Percentiles rank a stretch among this genome's conserved stretches.
These are phyloP conservation scores for Apiospora rasikravindrae DNA, from an alignment of 2,329 filamentous ascomycete species.

Conservation along the genomic window DNA sequence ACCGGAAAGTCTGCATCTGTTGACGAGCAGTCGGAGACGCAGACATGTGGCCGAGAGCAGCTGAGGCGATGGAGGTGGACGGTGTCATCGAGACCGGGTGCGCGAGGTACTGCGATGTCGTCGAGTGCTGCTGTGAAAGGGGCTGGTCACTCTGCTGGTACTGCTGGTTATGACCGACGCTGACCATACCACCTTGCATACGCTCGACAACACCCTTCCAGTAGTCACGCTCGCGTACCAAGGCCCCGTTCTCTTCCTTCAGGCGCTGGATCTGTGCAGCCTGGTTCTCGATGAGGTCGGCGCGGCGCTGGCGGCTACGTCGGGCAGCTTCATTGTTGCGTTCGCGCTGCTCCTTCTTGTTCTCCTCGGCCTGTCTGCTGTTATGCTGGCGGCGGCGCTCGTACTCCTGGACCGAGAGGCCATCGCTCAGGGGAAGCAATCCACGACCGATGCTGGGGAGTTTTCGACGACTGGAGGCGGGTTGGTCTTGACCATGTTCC, in stretches of 20 bases:
- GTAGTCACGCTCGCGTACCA: slow-evolving; percentile 13
- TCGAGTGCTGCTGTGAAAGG: not conserved
- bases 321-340: slow-evolving; percentile 19
- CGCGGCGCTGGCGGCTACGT: slow-evolving; percentile 11
- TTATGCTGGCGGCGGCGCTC: not conserved
- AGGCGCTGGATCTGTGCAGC: not conserved
- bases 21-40: not conserved
- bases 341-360: slow-evolving; percentile 1
- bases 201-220: slow-evolving; percentile 11
- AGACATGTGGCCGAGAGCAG: not conserved
- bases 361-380: not conserved
- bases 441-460: not conserved
- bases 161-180: not conserved
- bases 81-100: not conserved
- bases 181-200: not conserved
- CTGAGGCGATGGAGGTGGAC: not conserved
- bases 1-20: not conserved
- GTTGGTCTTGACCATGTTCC: not conserved
- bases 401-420: not conserved
- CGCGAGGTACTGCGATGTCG: not conserved
- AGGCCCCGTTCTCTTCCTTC: not conserved
- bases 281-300: not conserved
- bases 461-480: not conserved
- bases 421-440: slow-evolving; percentile 6
- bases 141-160: not conserved